These are phyloP conservation scores for Penicillium sp. DNA, from an alignment of 2,329 filamentous ascomycete species.

Conservation along the genomic window DNA sequence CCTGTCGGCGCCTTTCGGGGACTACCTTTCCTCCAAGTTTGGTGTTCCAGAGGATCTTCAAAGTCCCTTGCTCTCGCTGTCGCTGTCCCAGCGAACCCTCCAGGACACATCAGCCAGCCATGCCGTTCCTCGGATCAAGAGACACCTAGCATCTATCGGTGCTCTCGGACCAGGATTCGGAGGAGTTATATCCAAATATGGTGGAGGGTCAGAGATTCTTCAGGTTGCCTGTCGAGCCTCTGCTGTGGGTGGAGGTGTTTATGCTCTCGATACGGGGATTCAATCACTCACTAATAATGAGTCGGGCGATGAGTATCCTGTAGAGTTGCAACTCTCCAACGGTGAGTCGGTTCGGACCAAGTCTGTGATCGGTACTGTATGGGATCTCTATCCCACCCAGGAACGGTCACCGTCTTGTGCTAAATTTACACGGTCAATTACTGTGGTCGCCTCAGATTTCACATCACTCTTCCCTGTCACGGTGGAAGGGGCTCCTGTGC, in stretches of 20 bases:
- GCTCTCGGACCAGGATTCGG: conserved; percentile 86
- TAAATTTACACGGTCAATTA: conserved; percentile 62
- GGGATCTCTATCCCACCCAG: conserved; percentile 34
- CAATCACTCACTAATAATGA: conserved; percentile 30
- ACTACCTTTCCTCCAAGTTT: conserved; percentile 55
- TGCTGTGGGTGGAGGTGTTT: conserved; percentile 87
- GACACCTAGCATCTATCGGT: conserved; percentile 83
- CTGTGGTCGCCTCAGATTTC: conserved; percentile 68
- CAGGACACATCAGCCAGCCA: conserved; percentile 62
- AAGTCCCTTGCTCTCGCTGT: conserved; percentile 67
- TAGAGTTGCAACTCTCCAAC: conserved; percentile 36
- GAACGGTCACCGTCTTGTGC: conserved; percentile 20
- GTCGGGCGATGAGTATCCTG: conserved; percentile 18
- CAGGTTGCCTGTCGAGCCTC: conserved; percentile 89
- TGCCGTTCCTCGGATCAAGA: conserved; percentile 71
- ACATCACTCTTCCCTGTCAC: conserved; percentile 66
- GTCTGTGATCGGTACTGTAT: conserved; percentile 37
- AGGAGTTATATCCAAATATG: conserved; percentile 89
- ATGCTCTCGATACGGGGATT: conserved; percentile 77
- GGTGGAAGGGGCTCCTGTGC: conserved; percentile 72
- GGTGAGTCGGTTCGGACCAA: conserved; percentile 39
- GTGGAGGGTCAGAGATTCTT: conserved; percentile 80
- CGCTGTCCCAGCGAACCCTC: conserved; percentile 64
- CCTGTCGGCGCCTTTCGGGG: conserved; percentile 53
- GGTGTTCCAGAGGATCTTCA: conserved; percentile 68